Percentiles rank a stretch among this genome's conserved stretches.
phyloP scores from a whole-genome alignment of 805 yeast genomes.

The Barnettozyma populi region DNA sequence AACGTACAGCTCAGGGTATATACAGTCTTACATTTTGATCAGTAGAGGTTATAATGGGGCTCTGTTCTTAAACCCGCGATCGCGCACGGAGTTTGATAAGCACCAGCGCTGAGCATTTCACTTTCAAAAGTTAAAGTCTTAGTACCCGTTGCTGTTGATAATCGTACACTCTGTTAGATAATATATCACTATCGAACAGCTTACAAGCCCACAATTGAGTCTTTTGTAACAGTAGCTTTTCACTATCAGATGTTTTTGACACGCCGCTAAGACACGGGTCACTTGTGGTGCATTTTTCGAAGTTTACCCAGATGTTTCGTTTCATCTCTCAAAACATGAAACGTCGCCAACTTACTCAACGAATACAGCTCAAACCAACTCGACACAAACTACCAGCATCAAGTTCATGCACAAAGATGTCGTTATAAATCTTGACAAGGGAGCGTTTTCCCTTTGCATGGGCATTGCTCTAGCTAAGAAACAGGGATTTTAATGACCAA shows the following conservation, averaged over 20 bases:
- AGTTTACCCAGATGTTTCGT: too few species aligned
- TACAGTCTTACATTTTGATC: neutral
- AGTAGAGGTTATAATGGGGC: too few species aligned
- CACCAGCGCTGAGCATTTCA: neutral
- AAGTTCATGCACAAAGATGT: neutral
- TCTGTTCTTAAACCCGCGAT: neutral
- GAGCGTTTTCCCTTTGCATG: neutral
- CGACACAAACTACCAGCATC: neutral
- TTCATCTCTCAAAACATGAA: neutral
- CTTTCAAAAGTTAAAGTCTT: too few species aligned
- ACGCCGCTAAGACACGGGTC: too few species aligned
- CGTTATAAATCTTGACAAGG: neutral
- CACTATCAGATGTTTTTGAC: too few species aligned
- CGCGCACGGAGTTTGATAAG: neutral
- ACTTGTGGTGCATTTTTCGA: too few species aligned
- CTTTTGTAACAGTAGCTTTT: too few species aligned
- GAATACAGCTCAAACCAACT: neutral
- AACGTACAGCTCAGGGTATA: too few species aligned
- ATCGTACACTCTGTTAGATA: too few species aligned
- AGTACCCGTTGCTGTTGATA: too few species aligned
- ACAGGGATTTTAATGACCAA: constrained; percentile 6
- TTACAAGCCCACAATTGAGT: too few species aligned
- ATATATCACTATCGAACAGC: too few species aligned
- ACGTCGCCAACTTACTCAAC: neutral
- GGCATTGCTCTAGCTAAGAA: neutral